Base-by-base conservation (phyloP, 768 basidiomycete species). In the Dacryopinax spathularia region DNA sequence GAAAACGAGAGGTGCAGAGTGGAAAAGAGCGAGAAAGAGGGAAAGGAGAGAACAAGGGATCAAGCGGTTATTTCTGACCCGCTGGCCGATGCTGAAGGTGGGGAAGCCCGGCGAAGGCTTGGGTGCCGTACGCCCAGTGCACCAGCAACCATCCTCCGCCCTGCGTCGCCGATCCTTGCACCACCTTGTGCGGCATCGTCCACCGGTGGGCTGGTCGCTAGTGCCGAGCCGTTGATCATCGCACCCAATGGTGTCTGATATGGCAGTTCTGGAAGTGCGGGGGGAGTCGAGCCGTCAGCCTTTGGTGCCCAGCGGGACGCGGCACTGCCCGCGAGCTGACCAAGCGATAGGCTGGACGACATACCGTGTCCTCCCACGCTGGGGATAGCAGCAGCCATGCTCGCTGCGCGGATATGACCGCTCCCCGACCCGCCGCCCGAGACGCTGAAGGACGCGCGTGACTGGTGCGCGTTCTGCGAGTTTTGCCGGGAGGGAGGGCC, bases 121-220 rank as follows among this genome's bases (percentile, higher is more conserved):
- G 90, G 90, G 74, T 90, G 89, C 74, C 89, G 81, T 65, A 91
- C 81, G 44, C 90, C 91, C 63, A 92, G 77, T 33, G 89, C 89
- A 62, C 86, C 86, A 39, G 89, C 91, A 25, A 92, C 79, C 89
- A 92, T 92, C 70, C 90, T 80, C 77, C 89, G 89, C 37, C 88
- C 90, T 33, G 90, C 88, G 73, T 92, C 88, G 34, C 90, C 90
- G 68, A 92, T 90, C 70, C 86, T 82, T 22, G 89, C 89, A n/a
- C 84, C 85, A 33, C 75, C 72, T n/a, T 44, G 33, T 20, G 20
- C 36, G 39, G 39, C 15, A 4, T 43, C 73, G 70, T 41, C 73
- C 71, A 35, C 29, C 44, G 34, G 33, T 13, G 39, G 48, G 36
- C 37, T 39, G 33, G 16, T 44, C 43, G 33, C 60, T 18, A 56